Conservation (phyloP, 306 rosid species). For the Begonia masoniana region DNA sequence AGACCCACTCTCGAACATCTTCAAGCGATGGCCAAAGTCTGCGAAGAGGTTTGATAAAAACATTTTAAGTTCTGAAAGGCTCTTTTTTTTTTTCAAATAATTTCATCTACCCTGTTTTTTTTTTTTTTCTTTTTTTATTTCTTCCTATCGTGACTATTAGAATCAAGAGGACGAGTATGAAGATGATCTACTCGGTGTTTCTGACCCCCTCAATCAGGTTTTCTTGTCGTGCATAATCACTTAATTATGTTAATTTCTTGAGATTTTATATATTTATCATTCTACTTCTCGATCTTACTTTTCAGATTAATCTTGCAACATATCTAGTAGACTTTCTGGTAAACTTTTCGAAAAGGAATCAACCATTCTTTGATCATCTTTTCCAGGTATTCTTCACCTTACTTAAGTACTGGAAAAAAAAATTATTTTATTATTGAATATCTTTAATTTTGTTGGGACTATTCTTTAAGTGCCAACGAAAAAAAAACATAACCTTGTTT, state of each 20-base stretch:
- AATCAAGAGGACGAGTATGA: conserved; percentile 68
- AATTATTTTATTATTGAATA: too few relatives aligned
- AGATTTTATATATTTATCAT: neutral
- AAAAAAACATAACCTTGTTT: neutral
- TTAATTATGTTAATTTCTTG: neutral
- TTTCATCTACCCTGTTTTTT: conserved; percentile 2
- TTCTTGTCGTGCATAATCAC: neutral
- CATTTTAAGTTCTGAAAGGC: neutral
- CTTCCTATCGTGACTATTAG: conserved; percentile 18
- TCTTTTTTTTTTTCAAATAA: neutral
- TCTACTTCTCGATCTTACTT: neutral
- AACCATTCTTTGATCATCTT: conserved; percentile 47
- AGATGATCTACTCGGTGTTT: conserved; percentile 52
- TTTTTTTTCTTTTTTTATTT: neutral
- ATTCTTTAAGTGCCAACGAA: neutral
- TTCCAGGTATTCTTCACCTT: conserved; percentile 33
- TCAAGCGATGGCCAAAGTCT: conserved; percentile 72
- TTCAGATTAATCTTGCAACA: conserved; percentile 65
- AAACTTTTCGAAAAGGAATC: conserved; percentile 48
- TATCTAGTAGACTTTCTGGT: conserved; percentile 55
- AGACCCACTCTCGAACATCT: conserved; percentile 65
- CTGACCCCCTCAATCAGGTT: conserved; percentile 91
- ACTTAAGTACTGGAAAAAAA: neutral
- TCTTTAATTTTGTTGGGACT: conserved; percentile 2
- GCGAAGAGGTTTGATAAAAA: conserved; percentile 46